Percentiles rank a stretch among this genome's conserved stretches.
Conservation (phyloP, 2,329 filamentous ascomycete species). For the Biscogniauxia mediterranea region DNA sequence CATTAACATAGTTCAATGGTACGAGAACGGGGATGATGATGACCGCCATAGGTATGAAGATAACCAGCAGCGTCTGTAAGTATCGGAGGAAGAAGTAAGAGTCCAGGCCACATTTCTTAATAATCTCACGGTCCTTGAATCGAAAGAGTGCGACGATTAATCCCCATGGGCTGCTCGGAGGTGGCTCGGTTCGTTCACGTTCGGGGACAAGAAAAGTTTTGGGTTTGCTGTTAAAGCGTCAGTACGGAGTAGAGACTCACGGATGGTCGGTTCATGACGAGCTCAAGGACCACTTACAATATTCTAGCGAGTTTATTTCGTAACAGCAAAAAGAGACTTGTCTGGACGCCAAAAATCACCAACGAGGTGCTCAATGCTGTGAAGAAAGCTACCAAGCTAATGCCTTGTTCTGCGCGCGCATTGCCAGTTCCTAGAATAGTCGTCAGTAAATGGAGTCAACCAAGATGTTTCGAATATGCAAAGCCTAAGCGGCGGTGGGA, state of each 20-base stretch:
- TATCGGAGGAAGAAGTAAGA: conserved; percentile 87
- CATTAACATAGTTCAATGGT: conserved; percentile 77
- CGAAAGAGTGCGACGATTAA: conserved; percentile 61
- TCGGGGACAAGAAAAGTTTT: conserved; percentile 85
- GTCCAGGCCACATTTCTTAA: conserved; percentile 92
- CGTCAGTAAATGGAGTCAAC: neutral
- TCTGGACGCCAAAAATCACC: conserved; percentile 60
- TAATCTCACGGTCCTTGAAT: conserved; percentile 75
- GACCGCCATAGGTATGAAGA: conserved; percentile 80
- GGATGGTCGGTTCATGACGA: conserved; percentile 2
- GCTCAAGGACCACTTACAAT: conserved; percentile 57
- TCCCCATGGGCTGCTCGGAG: conserved; percentile 55
- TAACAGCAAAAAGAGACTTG: conserved; percentile 71
- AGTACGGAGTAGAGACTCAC: conserved; percentile 17
- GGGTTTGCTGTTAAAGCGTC: conserved; percentile 59
- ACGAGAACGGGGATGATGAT: conserved; percentile 82
- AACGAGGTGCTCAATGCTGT: conserved; percentile 63
- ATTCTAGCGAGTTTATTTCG: conserved; percentile 79
- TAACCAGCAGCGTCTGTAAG: conserved; percentile 78
- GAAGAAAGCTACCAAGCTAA: conserved; percentile 56
- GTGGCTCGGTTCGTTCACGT: conserved; percentile 75
- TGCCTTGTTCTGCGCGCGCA: conserved; percentile 37
- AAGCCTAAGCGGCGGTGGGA: neutral
- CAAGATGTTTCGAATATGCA: too few relatives aligned
- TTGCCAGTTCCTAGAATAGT: conserved; percentile 6